phyloP scores from a whole-genome alignment of 2,329 filamentous ascomycete genomes.

The Leptodontidium sp. region DNA sequence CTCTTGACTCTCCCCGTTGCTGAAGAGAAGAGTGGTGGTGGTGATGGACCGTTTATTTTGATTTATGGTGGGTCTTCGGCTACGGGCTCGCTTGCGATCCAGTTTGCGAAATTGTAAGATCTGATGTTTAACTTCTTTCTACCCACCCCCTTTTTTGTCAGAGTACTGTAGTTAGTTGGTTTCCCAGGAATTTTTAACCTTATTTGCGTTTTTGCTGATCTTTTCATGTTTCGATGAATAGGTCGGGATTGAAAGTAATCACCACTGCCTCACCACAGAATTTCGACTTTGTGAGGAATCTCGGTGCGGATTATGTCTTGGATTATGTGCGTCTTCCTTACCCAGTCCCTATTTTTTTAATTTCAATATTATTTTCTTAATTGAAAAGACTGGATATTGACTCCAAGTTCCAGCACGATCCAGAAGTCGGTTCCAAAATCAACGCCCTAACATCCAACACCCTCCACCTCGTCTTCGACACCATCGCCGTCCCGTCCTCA shows the following conservation, averaged over 20 bases:
- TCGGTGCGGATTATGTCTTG: slow-evolving; percentile 57
- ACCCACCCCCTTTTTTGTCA: neutral
- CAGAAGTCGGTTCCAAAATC: slow-evolving; percentile 53
- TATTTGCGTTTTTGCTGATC: too few relatives aligned
- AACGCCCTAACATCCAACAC: slow-evolving; percentile 52
- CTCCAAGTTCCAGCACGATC: slow-evolving; percentile 43
- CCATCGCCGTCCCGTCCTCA: slow-evolving; percentile 30
- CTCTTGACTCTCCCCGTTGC: slow-evolving; percentile 7
- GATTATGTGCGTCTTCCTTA: slow-evolving; percentile 50
- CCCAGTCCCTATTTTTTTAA: neutral
- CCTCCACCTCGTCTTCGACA: slow-evolving; percentile 34
- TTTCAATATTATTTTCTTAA: neutral
- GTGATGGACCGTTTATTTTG: slow-evolving; percentile 41
- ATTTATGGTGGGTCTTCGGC: slow-evolving; percentile 45
- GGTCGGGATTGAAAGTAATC: slow-evolving; percentile 41
- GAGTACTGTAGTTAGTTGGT: neutral
- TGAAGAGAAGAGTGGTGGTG: slow-evolving; percentile 32
- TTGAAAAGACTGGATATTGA: neutral
- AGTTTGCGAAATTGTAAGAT: slow-evolving; percentile 39
- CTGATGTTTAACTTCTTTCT: slow-evolving; percentile 47
- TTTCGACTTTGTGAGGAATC: slow-evolving; percentile 53
- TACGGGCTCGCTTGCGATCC: slow-evolving; percentile 47
- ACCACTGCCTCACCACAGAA: slow-evolving; percentile 56
- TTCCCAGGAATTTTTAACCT: too few relatives aligned
- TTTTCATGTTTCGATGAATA: neutral